phyloP scores from a whole-genome alignment of 352 stramenopile genomes.

The Saprolegnia diclina region DNA sequence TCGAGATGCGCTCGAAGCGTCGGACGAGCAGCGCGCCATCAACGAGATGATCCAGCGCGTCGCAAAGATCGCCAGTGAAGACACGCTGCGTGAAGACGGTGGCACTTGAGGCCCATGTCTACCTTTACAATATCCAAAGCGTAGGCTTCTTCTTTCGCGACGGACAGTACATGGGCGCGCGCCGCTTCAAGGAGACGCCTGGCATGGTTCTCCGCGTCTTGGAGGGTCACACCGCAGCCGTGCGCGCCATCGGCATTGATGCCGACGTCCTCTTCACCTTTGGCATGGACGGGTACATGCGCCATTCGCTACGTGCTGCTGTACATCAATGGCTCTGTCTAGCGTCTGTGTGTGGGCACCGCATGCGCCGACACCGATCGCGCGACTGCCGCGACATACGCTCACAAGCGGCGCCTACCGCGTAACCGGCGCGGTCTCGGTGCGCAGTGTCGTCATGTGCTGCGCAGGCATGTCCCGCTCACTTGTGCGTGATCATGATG shows the following conservation, averaged over 20 bases:
- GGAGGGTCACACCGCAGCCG: neutral
- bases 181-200: conserved; percentile 10
- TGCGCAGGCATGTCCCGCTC: neutral
- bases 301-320: neutral
- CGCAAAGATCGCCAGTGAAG: conserved; percentile 6
- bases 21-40: conserved; percentile 14
- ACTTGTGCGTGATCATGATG: too few species aligned
- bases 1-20: neutral
- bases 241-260: neutral
- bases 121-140: too few species aligned
- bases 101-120: too few species aligned
- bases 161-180: conserved; percentile 1
- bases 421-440: neutral
- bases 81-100: conserved; percentile 20
- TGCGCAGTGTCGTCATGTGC: neutral
- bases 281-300: conserved; percentile 10
- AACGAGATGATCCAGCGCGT: conserved; percentile 20
- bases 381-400: neutral
- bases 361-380: neutral
- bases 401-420: neutral
- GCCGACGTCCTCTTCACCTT: neutral
- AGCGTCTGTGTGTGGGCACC: conserved; percentile 3
- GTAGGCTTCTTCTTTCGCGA: conserved; percentile 19
- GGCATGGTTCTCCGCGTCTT: conserved; percentile 10
- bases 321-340: neutral